Conservation (phyloP, 495 filamentous ascomycete genomes). For the Penicillium flavigenum region DNA sequence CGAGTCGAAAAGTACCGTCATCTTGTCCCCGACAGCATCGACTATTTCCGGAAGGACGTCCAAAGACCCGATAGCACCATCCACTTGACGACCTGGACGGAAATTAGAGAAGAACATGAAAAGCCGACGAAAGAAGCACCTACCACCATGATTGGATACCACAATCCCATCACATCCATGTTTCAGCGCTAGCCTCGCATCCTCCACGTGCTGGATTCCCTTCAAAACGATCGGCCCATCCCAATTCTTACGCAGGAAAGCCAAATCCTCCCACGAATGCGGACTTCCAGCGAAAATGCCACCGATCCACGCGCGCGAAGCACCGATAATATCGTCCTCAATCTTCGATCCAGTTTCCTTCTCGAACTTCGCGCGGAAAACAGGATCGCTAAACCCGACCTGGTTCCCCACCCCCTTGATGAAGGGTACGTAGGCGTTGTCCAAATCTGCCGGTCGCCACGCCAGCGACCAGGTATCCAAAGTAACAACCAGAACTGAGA, state of each 20-base stretch:
- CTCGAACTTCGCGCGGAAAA: slow-evolving; percentile 57
- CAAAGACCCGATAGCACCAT: slow-evolving; percentile 62
- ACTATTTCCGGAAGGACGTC: slow-evolving; percentile 66
- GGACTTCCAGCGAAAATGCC: slow-evolving; percentile 50
- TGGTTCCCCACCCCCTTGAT: slow-evolving; percentile 45
- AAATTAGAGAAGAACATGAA: background rate
- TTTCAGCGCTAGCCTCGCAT: slow-evolving; percentile 48
- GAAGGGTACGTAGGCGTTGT: slow-evolving; percentile 58
- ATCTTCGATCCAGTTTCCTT: slow-evolving; percentile 44
- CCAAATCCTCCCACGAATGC: slow-evolving; percentile 60
- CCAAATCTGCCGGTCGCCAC: slow-evolving; percentile 63
- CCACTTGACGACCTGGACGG: slow-evolving; percentile 57
- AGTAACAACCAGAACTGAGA: slow-evolving; percentile 48
- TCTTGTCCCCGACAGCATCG: slow-evolving; percentile 53
- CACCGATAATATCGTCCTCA: slow-evolving; percentile 50
- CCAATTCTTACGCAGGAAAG: slow-evolving; percentile 56
- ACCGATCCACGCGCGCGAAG: slow-evolving; percentile 49
- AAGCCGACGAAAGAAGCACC: slow-evolving; percentile 8
- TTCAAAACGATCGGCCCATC: slow-evolving; percentile 57
- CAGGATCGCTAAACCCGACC: slow-evolving; percentile 56
- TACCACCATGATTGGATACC: slow-evolving; percentile 56
- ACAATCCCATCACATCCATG: slow-evolving; percentile 53
- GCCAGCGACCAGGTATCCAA: slow-evolving; percentile 45
- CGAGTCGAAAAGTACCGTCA: slow-evolving; percentile 63
- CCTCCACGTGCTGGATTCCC: slow-evolving; percentile 51